These are phyloP conservation scores for Nyssa sinensis DNA, from an alignment of 148 eudicot species.

Conservation along the genomic window DNA sequence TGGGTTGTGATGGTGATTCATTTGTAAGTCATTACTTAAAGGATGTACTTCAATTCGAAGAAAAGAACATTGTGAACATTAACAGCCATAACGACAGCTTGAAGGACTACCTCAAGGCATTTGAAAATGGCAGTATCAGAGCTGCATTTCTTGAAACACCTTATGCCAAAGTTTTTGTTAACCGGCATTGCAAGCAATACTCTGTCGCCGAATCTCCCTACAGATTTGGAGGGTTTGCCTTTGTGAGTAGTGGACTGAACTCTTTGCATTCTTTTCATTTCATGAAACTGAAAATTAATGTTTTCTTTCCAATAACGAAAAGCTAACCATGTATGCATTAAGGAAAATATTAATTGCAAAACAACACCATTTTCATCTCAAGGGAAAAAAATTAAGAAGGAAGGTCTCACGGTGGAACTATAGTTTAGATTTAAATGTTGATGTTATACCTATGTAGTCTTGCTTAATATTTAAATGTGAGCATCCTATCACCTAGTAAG, in stretches of 20 bases:
- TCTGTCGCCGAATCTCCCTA: conserved; percentile 10
- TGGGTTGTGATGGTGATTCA: neutral
- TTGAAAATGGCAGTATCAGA: neutral
- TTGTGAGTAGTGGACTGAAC: neutral
- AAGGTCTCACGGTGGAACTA: too few relatives aligned
- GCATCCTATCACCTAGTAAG: too few relatives aligned
- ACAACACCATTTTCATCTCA: too few relatives aligned
- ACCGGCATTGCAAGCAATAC: conserved; percentile 23
- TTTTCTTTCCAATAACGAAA: too few relatives aligned
- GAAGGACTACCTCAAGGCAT: neutral
- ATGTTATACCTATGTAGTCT: too few relatives aligned
- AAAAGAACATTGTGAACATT: neutral
- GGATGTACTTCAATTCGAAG: neutral
- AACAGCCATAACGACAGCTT: neutral
- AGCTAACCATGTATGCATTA: too few relatives aligned
- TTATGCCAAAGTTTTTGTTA: conserved; percentile 21
- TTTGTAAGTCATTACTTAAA: neutral
- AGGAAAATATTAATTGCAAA: too few relatives aligned
- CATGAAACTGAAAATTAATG: too few relatives aligned
- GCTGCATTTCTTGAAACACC: conserved; percentile 15
- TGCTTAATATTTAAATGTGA: too few relatives aligned
- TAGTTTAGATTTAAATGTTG: too few relatives aligned
- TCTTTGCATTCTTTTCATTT: neutral
- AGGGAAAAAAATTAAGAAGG: too few relatives aligned
- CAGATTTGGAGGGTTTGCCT: conserved; percentile 28